Evolutionary conservation across 768 basidiomycete genomes (phyloP).

Genomic region (Tulasnella sp.): DNA sequence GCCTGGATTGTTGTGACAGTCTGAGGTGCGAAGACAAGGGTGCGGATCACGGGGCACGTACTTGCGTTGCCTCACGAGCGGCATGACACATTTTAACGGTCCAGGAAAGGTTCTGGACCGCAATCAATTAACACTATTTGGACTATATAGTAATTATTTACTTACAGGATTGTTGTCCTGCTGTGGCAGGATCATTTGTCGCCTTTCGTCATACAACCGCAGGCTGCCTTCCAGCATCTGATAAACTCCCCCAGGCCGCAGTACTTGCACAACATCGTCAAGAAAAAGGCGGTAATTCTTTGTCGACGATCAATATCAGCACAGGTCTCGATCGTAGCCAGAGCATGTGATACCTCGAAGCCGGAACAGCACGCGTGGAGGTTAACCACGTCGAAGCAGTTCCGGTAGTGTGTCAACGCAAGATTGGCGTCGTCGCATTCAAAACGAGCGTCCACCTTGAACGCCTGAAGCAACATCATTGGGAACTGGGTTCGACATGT

Average conservation of each 20-base stretch:
- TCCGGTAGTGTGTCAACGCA: slow-evolving; percentile 9
- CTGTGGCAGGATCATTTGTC: background rate
- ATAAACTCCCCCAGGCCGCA: slow-evolving; percentile 18
- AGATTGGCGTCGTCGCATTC: slow-evolving; percentile 25
- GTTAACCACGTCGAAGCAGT: slow-evolving; percentile 14
- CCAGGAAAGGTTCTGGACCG: background rate
- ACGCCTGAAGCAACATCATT: too few relatives aligned
- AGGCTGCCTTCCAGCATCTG: slow-evolving; percentile 3
- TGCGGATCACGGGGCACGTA: background rate
- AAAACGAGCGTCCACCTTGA: slow-evolving; percentile 16
- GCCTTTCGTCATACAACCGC: slow-evolving; percentile 3
- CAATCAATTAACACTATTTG: background rate
- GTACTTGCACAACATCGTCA: background rate
- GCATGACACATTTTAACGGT: background rate
- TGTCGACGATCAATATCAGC: background rate
- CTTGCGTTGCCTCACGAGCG: background rate
- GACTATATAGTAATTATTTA: background rate
- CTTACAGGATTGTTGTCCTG: background rate
- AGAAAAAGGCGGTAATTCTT: slow-evolving; percentile 1
- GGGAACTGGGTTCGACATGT: too few relatives aligned
- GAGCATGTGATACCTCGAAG: background rate
- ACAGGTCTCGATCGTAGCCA: background rate
- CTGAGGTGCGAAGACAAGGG: background rate
- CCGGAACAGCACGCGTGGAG: background rate
- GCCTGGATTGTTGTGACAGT: background rate